Conservation (phyloP, 1,139 yeast species). For the Geotrichum restrictum region DNA sequence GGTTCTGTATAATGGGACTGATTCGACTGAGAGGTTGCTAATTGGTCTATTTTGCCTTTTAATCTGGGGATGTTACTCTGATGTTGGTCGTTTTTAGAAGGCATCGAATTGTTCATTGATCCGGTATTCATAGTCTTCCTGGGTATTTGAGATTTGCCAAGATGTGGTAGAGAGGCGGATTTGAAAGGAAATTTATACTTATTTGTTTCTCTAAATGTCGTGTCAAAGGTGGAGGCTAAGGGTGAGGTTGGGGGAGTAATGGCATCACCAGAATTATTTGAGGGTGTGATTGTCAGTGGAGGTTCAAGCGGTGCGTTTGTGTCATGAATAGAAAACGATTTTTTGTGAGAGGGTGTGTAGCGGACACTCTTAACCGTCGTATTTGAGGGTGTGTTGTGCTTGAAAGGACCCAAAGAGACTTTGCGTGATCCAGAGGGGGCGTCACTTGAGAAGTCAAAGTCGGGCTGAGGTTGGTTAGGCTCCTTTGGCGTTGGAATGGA, state of each 20-base stretch:
- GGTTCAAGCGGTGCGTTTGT: background rate
- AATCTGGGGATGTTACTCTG: constrained; percentile 5
- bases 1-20: background rate
- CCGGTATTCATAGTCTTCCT: background rate
- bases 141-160: background rate
- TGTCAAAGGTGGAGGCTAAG: background rate
- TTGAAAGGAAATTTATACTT: background rate
- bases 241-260: constrained; percentile 11
- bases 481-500: background rate
- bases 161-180: constrained; percentile 3
- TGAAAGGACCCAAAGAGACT: background rate
- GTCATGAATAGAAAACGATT: constrained; percentile 15
- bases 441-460: constrained; percentile 10
- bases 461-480: background rate
- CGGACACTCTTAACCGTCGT: constrained; percentile 3
- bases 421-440: constrained; percentile 5
- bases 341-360: constrained; percentile 11
- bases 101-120: background rate
- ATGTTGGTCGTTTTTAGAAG: background rate
- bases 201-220: background rate
- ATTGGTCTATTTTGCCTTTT: background rate
- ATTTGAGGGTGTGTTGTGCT: background rate
- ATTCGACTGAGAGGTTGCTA: background rate
- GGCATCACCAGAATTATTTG: background rate
- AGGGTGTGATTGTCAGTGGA: background rate